Conservation (phyloP, 306 rosid genomes). For the Alnus rubra region DNA sequence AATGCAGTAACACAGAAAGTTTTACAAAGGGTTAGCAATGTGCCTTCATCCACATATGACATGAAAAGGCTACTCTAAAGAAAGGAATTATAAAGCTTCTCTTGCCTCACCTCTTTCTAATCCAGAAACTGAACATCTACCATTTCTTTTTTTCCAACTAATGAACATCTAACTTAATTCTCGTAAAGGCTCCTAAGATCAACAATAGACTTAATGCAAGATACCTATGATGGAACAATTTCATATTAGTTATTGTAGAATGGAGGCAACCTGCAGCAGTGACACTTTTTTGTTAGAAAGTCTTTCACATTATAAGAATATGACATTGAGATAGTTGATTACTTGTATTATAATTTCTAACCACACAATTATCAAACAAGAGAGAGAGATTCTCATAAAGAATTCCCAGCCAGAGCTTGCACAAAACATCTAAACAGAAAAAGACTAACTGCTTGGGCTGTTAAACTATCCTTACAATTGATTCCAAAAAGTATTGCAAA, state of each 20-base stretch:
- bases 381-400: neutral
- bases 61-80: neutral
- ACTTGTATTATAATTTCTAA: neutral
- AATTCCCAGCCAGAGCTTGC: neutral
- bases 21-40: neutral
- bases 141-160: neutral
- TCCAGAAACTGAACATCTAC: neutral
- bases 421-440: neutral
- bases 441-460: neutral
- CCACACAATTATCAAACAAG: neutral
- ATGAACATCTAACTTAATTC: neutral
- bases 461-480: neutral
- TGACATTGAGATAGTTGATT: neutral
- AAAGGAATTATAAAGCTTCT: neutral
- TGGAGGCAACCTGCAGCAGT: neutral
- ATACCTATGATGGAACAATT: neutral
- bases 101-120: too few relatives aligned
- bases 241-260: neutral
- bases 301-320: neutral
- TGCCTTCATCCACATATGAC: neutral
- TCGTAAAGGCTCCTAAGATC: neutral
- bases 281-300: neutral
- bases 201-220: neutral
- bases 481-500: neutral
- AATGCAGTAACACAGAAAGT: neutral